phyloP scores from a whole-genome alignment of 1,284 basidiomycete species.

The Cystobasidiaceae sp. region DNA sequence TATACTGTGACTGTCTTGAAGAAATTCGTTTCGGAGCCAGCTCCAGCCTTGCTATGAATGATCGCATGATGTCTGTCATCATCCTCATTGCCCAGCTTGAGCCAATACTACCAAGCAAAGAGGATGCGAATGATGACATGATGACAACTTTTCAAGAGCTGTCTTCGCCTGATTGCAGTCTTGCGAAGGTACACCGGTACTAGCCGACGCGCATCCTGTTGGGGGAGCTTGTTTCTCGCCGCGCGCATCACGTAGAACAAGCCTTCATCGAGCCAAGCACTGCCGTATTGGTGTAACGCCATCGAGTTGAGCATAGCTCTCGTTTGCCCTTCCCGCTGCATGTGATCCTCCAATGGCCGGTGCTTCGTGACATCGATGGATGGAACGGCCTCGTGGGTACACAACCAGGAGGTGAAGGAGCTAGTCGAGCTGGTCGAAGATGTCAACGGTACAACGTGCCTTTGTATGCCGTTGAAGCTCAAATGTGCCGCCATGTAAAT shows the following conservation, averaged over 20 bases:
- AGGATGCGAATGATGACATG: no score
- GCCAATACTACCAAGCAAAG: no score
- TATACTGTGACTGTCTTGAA: no score
- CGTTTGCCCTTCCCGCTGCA: conserved; percentile 9
- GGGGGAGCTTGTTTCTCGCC: background rate
- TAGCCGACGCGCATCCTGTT: background rate
- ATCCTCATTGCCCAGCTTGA: no score
- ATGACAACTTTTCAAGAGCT: no score
- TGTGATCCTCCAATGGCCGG: conserved; percentile 7
- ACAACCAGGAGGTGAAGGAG: background rate
- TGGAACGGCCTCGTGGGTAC: conserved; percentile 1
- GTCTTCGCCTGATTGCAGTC: no score
- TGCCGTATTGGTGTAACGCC: background rate
- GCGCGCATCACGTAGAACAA: background rate
- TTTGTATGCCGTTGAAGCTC: background rate
- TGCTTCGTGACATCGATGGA: conserved; percentile 22
- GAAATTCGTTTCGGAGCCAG: no score
- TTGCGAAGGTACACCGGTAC: background rate
- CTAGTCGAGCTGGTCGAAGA: background rate
- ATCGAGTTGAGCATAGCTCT: background rate
- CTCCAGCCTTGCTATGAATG: no score
- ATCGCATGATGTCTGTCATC: no score
- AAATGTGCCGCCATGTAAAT: conserved; percentile 29
- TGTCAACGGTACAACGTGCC: conserved; percentile 11
- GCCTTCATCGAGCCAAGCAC: background rate